Base-by-base conservation (phyloP, 139 green algal species). In the Klebsormidium nitens region DNA sequence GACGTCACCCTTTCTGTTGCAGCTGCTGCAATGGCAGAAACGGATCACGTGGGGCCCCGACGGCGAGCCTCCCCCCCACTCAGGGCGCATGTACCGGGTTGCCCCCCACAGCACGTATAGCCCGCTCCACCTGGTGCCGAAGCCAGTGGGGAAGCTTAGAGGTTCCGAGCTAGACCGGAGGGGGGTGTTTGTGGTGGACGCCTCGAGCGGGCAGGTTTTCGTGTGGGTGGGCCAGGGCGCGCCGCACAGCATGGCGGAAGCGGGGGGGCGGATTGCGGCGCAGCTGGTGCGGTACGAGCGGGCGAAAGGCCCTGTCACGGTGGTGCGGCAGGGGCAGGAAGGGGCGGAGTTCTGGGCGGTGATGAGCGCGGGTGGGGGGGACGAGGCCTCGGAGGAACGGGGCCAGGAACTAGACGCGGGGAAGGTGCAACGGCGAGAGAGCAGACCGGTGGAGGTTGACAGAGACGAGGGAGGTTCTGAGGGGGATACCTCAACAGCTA, bases 1-100 rank as follows among this genome's bases (percentile, higher is more conserved):
- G n/a, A n/a, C n/a, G n/a, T n/a, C n/a, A n/a, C n/a, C n/a, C n/a
- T n/a, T n/a, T n/a, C n/a, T n/a, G n/a, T 40, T 58, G 61, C 83
- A 95, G 81, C 87, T 96, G 44, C 80, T 96, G 42, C 88, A 95
- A 50, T 96, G 91, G 91, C 81, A 92, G 64, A 95, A 91, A 82
- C 79, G 72, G 34, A 19, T 71, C 23, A 29, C 11, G 49, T 5
- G 14, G 49, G 49, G 17, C 19, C 49, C 49, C 26, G 23, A 19
- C 49, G 34, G 29, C 26, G 55, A 35, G 11, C 8, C 37, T n/a
- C 8, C 55, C 42, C 8, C 14, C 42, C 11, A 50, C 42, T 50
- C 42, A 14, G 42, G 11, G 28, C 69, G 64, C 5, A 26, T 76
- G 26, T 76, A 74, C 3, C 46, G 69, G 36, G 75, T 76, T 39